phyloP scores from a whole-genome alignment of 106 monocot genomes.

The Allium cepa region DNA sequence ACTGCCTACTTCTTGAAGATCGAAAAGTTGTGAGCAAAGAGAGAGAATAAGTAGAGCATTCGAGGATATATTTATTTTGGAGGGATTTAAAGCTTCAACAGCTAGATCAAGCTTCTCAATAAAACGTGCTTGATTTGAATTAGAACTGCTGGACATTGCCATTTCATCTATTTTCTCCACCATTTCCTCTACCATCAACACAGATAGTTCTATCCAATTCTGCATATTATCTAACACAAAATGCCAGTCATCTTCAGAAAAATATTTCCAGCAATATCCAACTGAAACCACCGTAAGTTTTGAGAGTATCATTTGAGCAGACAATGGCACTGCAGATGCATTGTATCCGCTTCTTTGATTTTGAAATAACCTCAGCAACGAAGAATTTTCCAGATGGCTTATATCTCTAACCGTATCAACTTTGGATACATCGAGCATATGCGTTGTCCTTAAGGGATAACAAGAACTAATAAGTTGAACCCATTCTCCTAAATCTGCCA shows the following conservation, averaged over 20 bases:
- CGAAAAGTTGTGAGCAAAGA: slow-evolving; percentile 31
- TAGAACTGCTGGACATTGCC: slow-evolving; percentile 15
- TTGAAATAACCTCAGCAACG: slow-evolving; percentile 60
- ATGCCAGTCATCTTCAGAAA: slow-evolving; percentile 80
- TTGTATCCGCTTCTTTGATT: slow-evolving; percentile 28
- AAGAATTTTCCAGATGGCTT: slow-evolving; percentile 28
- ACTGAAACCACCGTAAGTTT: slow-evolving; percentile 66
- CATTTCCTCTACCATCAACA: slow-evolving; percentile 77
- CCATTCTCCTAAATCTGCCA: slow-evolving; percentile 80
- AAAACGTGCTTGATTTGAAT: slow-evolving; percentile 17
- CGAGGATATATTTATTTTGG: slow-evolving; percentile 32
- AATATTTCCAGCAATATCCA: slow-evolving; percentile 84
- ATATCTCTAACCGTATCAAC: slow-evolving; percentile 36
- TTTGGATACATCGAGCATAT: slow-evolving; percentile 21
- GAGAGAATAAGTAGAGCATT: slow-evolving; percentile 48
- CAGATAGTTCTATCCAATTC: slow-evolving; percentile 55
- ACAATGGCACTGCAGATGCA: slow-evolving; percentile 16
- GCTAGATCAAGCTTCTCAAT: slow-evolving; percentile 38
- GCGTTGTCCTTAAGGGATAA: slow-evolving; percentile 47
- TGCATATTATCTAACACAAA: slow-evolving; percentile 43
- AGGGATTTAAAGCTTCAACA: slow-evolving; percentile 40
- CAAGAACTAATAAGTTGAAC: slow-evolving; percentile 76
- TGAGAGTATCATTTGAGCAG: slow-evolving; percentile 32
- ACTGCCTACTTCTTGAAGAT: slow-evolving; percentile 26
- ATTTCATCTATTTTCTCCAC: slow-evolving; percentile 62